These are phyloP conservation scores for Hypoxylon intermedium DNA, from an alignment of 495 filamentous ascomycete species.

Conservation along the genomic window DNA sequence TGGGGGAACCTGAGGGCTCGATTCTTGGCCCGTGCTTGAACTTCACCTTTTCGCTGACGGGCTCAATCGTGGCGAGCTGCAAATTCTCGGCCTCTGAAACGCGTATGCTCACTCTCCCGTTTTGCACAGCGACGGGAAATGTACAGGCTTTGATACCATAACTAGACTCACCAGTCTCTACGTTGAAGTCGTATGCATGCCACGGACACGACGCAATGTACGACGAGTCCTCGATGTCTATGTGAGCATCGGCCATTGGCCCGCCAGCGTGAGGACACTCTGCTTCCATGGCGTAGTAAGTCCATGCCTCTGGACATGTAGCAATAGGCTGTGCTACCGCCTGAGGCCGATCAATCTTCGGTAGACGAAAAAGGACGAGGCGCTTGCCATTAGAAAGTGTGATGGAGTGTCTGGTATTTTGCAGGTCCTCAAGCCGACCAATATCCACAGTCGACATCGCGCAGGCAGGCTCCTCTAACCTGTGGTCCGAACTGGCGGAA, in stretches of 20 bases:
- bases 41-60: constrained; percentile 60
- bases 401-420: constrained; percentile 57
- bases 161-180: constrained; percentile 63
- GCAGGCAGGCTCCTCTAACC: neutral
- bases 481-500: neutral
- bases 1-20: constrained; percentile 23
- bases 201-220: constrained; percentile 63
- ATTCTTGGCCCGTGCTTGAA: constrained; percentile 50
- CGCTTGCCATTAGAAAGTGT: constrained; percentile 59
- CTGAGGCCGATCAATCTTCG: constrained; percentile 48
- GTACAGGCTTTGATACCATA: constrained; percentile 62
- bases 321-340: constrained; percentile 45
- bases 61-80: constrained; percentile 47
- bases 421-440: constrained; percentile 47
- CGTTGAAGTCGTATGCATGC: constrained; percentile 65
- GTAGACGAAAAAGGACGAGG: constrained; percentile 59
- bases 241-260: constrained; percentile 57
- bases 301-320: constrained; percentile 50
- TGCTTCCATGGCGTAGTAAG: constrained; percentile 62
- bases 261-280: constrained; percentile 62
- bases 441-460: constrained; percentile 47
- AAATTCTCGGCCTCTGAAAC: constrained; percentile 43
- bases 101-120: constrained; percentile 46
- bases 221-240: constrained; percentile 62
- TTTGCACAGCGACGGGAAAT: constrained; percentile 54